Conservation (phyloP, 176 grass and related monocot species). For the Musa troglodytarum region DNA sequence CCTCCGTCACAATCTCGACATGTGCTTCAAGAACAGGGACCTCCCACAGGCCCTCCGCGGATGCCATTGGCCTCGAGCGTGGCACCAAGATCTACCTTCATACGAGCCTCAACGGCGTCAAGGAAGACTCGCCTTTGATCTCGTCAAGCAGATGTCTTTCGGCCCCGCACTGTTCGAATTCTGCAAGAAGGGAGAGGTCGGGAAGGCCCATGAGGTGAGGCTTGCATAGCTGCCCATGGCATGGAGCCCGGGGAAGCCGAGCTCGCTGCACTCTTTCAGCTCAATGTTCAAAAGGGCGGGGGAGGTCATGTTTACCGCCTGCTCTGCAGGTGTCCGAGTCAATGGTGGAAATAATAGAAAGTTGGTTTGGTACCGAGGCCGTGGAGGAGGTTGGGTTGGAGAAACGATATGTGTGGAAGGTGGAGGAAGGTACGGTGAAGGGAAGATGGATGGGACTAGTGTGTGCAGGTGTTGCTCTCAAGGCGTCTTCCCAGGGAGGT, state of each 20-base stretch:
- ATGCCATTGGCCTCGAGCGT: slow-evolving; percentile 27
- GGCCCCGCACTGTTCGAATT: slow-evolving; percentile 65
- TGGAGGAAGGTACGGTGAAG: slow-evolving; percentile 47
- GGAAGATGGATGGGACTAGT: slow-evolving; percentile 62
- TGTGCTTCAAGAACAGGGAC: slow-evolving; percentile 60
- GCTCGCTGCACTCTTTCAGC: slow-evolving; percentile 52
- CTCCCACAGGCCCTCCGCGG: slow-evolving; percentile 48
- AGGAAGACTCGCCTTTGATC: slow-evolving; percentile 58
- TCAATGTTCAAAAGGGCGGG: slow-evolving; percentile 33
- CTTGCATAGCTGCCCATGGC: slow-evolving; percentile 43
- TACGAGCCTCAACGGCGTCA: slow-evolving; percentile 47
- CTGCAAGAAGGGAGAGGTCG: slow-evolving; percentile 43
- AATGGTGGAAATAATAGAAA: slow-evolving; percentile 37
- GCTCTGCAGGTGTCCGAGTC: slow-evolving; percentile 59
- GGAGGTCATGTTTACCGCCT: slow-evolving; percentile 62
- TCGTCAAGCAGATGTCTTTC: slow-evolving; percentile 62
- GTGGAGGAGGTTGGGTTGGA: slow-evolving; percentile 32
- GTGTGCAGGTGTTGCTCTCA: slow-evolving; percentile 40
- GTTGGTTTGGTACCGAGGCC: slow-evolving; percentile 47
- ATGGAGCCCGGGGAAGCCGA: slow-evolving; percentile 65
- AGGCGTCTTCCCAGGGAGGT: no score
- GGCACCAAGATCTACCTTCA: slow-evolving; percentile 75
- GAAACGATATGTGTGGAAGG: slow-evolving; percentile 41
- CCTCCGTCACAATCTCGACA: slow-evolving; percentile 57
- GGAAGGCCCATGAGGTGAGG: slow-evolving; percentile 51